phyloP scores from a whole-genome alignment of 225 moss, liverwort and hornwort genomes.

The Pseudoscleropodium purum region DNA sequence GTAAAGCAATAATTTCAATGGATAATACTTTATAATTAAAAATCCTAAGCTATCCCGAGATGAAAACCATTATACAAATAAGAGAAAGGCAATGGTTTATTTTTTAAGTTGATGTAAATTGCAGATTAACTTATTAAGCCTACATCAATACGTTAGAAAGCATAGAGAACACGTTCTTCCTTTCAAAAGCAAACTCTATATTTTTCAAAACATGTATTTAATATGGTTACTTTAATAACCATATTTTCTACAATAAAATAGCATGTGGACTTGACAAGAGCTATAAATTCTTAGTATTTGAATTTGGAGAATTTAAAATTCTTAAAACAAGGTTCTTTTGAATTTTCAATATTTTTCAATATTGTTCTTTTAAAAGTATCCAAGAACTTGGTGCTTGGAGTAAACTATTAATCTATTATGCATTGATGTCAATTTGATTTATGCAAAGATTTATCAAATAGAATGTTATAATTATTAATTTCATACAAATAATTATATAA shows the following conservation, averaged over 20 bases:
- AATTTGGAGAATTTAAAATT: background rate
- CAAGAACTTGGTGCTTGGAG: background rate
- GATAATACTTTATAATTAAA: background rate
- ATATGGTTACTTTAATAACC: background rate
- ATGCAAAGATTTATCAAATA: background rate
- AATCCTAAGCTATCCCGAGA: background rate
- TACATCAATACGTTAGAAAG: background rate
- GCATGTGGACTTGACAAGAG: background rate
- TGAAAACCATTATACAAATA: background rate
- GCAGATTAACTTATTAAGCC: fast-evolving
- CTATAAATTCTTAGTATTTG: background rate
- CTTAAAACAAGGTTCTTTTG: background rate
- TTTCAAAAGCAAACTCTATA: background rate
- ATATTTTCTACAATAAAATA: background rate
- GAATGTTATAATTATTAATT: background rate
- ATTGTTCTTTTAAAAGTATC: background rate
- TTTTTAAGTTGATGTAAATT: background rate
- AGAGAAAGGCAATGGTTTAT: fast-evolving
- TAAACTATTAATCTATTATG: too few species aligned
- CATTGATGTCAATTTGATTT: background rate
- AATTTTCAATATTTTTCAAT: background rate
- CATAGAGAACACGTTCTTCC: background rate
- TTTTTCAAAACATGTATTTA: too few species aligned
- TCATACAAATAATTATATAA: background rate
- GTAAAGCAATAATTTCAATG: background rate